These are phyloP conservation scores for Trametes meyenii DNA, from an alignment of 768 basidiomycete species.

Conservation along the genomic window DNA sequence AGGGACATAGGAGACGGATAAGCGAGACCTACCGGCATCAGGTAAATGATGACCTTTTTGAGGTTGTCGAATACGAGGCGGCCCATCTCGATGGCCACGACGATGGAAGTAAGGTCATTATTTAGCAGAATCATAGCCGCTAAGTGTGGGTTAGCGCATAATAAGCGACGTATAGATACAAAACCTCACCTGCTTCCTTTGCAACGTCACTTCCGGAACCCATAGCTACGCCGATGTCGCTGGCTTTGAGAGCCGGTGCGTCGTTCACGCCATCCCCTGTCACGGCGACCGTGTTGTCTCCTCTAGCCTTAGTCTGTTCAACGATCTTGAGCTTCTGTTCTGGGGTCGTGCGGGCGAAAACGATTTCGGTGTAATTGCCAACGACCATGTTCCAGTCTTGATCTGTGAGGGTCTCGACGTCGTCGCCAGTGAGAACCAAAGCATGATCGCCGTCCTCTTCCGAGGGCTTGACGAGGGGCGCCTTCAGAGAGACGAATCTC, in stretches of 20 bases:
- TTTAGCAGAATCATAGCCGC: slow-evolving; percentile 67
- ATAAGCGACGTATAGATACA: slow-evolving; percentile 21
- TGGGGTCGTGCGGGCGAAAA: slow-evolving; percentile 65
- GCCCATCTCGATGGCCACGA: slow-evolving; percentile 66
- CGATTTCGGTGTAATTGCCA: slow-evolving; percentile 49
- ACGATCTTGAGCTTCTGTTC: slow-evolving; percentile 71
- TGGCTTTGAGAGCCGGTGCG: slow-evolving; percentile 58
- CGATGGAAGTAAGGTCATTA: slow-evolving; percentile 67
- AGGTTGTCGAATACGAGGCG: slow-evolving; percentile 68
- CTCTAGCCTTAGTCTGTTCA: slow-evolving; percentile 52
- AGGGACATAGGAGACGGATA: too few species aligned
- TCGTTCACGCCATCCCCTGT: slow-evolving; percentile 73
- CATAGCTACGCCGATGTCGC: slow-evolving; percentile 66
- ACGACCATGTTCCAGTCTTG: slow-evolving; percentile 45
- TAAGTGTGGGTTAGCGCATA: slow-evolving; percentile 27
- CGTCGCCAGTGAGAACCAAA: slow-evolving; percentile 49
- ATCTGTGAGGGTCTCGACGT: slow-evolving; percentile 40
- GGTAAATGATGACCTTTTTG: slow-evolving; percentile 54
- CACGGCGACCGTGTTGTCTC: slow-evolving; percentile 60
- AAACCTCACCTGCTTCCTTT: slow-evolving; percentile 56
- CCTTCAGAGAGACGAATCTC: slow-evolving; percentile 22
- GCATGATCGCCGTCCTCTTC: slow-evolving; percentile 42
- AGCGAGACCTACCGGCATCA: slow-evolving; percentile 60
- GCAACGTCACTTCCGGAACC: slow-evolving; percentile 56
- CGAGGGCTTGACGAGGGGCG: slow-evolving; percentile 38